Conservation (phyloP, 2,329 filamentous ascomycete genomes). For the Neofusicoccum ribis region DNA sequence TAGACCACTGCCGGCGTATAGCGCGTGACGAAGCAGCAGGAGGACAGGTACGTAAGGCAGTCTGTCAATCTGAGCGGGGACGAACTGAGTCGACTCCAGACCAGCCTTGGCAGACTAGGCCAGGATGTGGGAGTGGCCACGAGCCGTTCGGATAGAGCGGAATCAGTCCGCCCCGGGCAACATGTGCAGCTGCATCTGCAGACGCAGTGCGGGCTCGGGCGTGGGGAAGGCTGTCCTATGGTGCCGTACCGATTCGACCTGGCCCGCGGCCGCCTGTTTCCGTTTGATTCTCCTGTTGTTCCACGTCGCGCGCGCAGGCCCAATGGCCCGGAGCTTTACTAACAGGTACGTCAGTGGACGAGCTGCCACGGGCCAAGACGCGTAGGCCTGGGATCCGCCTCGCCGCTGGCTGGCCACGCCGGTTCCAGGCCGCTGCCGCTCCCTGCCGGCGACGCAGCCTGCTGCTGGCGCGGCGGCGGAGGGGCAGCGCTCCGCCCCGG, state of each 20-base stretch:
- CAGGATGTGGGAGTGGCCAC: slow-evolving; percentile 5
- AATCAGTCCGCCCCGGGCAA: neutral
- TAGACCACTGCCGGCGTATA: neutral
- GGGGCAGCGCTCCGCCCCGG: no score
- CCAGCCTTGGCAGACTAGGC: slow-evolving; percentile 1
- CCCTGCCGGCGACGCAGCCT: no score
- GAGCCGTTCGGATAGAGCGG: slow-evolving; percentile 12
- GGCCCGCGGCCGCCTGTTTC: neutral
- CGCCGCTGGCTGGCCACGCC: no score
- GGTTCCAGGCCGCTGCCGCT: no score
- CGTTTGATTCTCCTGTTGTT: neutral
- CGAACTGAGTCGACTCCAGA: neutral
- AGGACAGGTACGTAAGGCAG: neutral
- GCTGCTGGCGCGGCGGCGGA: no score
- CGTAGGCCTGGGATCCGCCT: neutral
- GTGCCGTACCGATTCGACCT: neutral
- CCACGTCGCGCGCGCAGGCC: neutral
- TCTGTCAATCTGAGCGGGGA: neutral
- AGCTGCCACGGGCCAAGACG: neutral
- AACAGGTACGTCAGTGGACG: neutral
- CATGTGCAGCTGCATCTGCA: neutral
- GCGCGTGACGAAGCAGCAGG: neutral
- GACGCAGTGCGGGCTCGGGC: neutral
- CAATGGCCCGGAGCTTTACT: neutral
- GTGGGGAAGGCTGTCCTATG: neutral